Evolutionary conservation across 768 basidiomycete species (phyloP).

Genomic region (Leccinum olivaceopallidum): DNA sequence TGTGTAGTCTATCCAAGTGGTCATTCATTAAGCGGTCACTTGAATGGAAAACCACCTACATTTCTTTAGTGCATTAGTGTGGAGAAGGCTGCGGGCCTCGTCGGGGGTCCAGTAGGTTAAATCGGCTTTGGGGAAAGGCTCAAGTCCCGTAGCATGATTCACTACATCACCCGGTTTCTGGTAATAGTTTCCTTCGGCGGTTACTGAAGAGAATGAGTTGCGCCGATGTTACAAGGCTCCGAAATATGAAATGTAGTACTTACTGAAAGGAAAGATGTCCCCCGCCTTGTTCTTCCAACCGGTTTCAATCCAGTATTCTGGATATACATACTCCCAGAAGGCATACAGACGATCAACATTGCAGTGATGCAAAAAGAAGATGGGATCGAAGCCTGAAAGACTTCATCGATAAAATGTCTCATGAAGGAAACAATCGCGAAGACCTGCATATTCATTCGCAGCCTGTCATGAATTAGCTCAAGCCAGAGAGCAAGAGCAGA

Average conservation of each 20-base stretch:
- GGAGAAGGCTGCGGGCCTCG: conserved; percentile 5
- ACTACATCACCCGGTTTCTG: background rate
- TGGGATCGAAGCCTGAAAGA: conserved; percentile 16
- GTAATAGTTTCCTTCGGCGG: background rate
- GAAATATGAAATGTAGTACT: background rate
- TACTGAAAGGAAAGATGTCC: conserved; percentile 8
- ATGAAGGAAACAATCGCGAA: background rate
- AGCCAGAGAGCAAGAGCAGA: background rate
- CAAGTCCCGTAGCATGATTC: conserved; percentile 1
- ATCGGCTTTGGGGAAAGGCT: conserved; percentile 15
- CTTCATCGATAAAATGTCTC: background rate
- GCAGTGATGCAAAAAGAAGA: conserved; percentile 21
- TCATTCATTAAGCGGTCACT: background rate
- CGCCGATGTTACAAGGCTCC: background rate
- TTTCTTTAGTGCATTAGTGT: background rate
- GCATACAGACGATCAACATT: conserved; percentile 23
- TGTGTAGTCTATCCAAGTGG: conserved; percentile 16
- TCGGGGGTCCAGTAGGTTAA: conserved; percentile 20
- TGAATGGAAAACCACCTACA: conserved; percentile 1
- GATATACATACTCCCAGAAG: conserved; percentile 25
- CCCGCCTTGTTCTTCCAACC: conserved; percentile 17
- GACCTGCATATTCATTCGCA: conserved; percentile 24
- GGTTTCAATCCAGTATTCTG: conserved; percentile 14
- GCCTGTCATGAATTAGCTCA: conserved; percentile 8
- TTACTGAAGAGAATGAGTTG: conserved; percentile 1